Percentiles rank a stretch among this genome's conserved stretches.
Conservation (phyloP, 768 basidiomycete species). For the Trametes maxima region DNA sequence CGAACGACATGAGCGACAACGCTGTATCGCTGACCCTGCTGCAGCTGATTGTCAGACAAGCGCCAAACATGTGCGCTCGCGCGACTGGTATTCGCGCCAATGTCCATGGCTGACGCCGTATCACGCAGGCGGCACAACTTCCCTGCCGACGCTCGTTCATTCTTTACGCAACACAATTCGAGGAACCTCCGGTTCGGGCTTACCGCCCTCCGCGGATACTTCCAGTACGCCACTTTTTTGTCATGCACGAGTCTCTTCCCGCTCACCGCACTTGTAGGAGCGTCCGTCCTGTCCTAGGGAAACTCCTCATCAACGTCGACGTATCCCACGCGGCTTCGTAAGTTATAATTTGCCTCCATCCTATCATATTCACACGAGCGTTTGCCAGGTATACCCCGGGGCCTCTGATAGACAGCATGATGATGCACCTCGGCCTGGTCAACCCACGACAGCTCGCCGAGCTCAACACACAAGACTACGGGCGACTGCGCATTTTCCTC, state of each 20-base stretch:
- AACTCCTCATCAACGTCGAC: conserved; percentile 25
- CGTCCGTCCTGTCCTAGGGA: conserved; percentile 22
- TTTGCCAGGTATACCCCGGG: conserved; percentile 14
- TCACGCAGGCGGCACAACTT: conserved; percentile 17
- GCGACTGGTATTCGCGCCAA: neutral
- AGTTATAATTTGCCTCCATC: neutral
- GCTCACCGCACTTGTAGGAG: conserved; percentile 13
- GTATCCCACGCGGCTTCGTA: conserved; percentile 21
- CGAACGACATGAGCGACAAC: conserved; percentile 1
- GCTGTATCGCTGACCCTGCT: conserved; percentile 20
- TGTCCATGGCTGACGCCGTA: neutral
- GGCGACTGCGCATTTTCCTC: conserved; percentile 31
- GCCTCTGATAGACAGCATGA: conserved; percentile 5
- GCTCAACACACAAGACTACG: neutral
- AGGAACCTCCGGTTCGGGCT: conserved; percentile 11
- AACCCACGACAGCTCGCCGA: conserved; percentile 15
- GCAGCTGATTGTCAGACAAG: conserved; percentile 27
- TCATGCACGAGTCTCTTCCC: neutral
- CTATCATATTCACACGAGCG: neutral
- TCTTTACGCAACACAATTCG: conserved; percentile 6
- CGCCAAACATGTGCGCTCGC: conserved; percentile 17
- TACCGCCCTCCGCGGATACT: conserved; percentile 21
- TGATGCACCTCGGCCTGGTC: neutral
- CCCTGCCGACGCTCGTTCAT: conserved; percentile 18
- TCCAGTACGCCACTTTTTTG: conserved; percentile 17